Conservation (phyloP, 2,329 filamentous ascomycete genomes). For the Trichoderma asperellum region DNA sequence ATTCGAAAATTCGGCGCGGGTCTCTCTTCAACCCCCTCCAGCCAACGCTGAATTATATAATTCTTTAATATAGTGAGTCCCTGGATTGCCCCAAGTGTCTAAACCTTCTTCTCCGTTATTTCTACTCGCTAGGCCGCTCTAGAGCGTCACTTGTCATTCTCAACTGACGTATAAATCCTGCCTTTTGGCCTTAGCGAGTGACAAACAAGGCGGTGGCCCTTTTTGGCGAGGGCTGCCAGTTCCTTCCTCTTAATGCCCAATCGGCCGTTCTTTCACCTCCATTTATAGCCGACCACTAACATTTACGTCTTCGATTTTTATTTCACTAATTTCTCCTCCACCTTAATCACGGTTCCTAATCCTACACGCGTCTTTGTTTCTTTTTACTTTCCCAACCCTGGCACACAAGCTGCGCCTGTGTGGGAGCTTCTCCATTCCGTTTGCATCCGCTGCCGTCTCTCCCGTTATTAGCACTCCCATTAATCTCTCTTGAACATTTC, state of each 20-base stretch:
- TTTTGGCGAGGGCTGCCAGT: constrained; percentile 38
- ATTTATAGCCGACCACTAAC: constrained; percentile 1
- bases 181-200: constrained; percentile 31
- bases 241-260: constrained; percentile 31
- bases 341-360: constrained; percentile 18
- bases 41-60: neutral
- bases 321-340: constrained; percentile 17
- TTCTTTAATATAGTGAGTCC: neutral
- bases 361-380: constrained; percentile 27
- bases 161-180: constrained; percentile 31
- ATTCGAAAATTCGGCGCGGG: neutral
- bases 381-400: constrained; percentile 37
- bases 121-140: neutral
- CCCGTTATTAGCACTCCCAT: constrained; percentile 17
- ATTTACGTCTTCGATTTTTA: constrained; percentile 29
- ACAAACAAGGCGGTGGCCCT: constrained; percentile 26
- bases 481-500: neutral
- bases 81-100: neutral
- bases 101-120: neutral
- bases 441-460: constrained; percentile 15
- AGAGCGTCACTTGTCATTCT: neutral
- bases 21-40: too few relatives aligned
- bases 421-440: constrained; percentile 36
- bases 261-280: constrained; percentile 28
- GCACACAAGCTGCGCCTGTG: constrained; percentile 23